Percentiles rank a stretch among this genome's conserved stretches.
These are phyloP conservation scores for Neofusicoccum ribis DNA, from an alignment of 2,329 filamentous ascomycete species.

Conservation along the genomic window DNA sequence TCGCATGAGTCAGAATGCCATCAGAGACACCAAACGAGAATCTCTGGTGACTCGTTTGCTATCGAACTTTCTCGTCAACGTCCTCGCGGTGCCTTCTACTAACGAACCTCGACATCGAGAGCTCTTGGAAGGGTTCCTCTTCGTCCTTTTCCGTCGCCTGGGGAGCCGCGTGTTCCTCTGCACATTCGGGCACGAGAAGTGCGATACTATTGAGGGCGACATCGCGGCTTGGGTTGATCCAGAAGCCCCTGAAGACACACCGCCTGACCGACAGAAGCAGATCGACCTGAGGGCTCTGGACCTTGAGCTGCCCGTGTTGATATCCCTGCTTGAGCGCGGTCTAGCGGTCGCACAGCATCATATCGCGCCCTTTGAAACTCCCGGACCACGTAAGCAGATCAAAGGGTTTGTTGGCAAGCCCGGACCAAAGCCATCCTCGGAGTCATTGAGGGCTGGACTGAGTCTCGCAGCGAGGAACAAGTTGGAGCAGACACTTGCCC, in stretches of 20 bases:
- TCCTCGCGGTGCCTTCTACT: slow-evolving; percentile 39
- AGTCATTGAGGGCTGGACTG: slow-evolving; percentile 34
- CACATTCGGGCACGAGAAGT: slow-evolving; percentile 38
- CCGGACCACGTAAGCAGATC: background rate
- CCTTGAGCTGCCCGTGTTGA: slow-evolving; percentile 44
- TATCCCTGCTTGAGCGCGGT: slow-evolving; percentile 42
- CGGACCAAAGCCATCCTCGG: background rate
- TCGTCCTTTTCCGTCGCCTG: slow-evolving; percentile 40
- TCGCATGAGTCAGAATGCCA: slow-evolving; percentile 10
- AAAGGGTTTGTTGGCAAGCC: background rate
- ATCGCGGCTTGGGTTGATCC: slow-evolving; percentile 25
- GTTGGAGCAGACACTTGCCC: slow-evolving; percentile 48
- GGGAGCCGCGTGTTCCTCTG: slow-evolving; percentile 41
- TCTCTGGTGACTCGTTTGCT: background rate
- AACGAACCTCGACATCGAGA: slow-evolving; percentile 36
- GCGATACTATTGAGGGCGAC: slow-evolving; percentile 30
- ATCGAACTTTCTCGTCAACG: slow-evolving; percentile 34
- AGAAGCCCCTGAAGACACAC: background rate
- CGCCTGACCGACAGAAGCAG: slow-evolving; percentile 18
- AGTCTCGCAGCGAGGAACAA: slow-evolving; percentile 41
- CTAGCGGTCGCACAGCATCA: slow-evolving; percentile 41
- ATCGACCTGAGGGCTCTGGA: slow-evolving; percentile 22
- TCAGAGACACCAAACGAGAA: background rate
- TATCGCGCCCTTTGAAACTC: slow-evolving; percentile 25
- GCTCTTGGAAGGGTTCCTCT: slow-evolving; percentile 48